Base-by-base conservation (phyloP, 768 basidiomycete genomes). In the Termitomyces heimii region DNA sequence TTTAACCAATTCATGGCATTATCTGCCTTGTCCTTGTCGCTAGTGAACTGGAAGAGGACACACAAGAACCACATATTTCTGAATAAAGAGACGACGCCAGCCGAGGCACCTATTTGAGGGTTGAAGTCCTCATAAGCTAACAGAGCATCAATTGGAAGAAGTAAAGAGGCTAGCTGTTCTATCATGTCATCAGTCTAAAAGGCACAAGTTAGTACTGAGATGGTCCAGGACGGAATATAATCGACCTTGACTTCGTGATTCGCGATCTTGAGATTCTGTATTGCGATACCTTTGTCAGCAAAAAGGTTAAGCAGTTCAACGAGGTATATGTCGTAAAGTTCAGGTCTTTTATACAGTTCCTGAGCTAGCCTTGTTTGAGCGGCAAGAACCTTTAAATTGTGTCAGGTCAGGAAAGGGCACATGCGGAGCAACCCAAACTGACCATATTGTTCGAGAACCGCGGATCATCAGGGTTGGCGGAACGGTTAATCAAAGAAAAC, bases 11-110 rank as follows among this genome's bases (percentile, higher is more conserved):
- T 83, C 82, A 88, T 86, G 2, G 87, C 85, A 24, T 78, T 77
- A 31, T 77, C 80, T 45, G 84, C 84, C 22, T 74, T 76, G 32
- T 78, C 77, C 34, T 79, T 76, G 20, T 75, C 71, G 6, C 72
- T 73, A 2, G 92, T 87, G 63, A 98, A 89, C 22, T 87, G 82
- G 64, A 96, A 94, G 16, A 96, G 80, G 26, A 90, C 82, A 67
- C 92, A 94, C 20, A 98, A 72, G 71, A 95, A 94, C 96, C 96
- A 99, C 72, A 94, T 79, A 65, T 92, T 94, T 44, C 94, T 83
- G 80, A 97, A 98, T 22, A 93, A 75, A 5, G 84, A 75, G 12
- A 88, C 84, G 13, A 92, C 67, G 24, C 84, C 84, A 5, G 83
- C 66, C 0, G 85, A 77, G 20, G 84, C 71, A 28, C 78, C 70